phyloP scores from a whole-genome alignment of 495 filamentous ascomycete genomes.

The Penicillium canescens region DNA sequence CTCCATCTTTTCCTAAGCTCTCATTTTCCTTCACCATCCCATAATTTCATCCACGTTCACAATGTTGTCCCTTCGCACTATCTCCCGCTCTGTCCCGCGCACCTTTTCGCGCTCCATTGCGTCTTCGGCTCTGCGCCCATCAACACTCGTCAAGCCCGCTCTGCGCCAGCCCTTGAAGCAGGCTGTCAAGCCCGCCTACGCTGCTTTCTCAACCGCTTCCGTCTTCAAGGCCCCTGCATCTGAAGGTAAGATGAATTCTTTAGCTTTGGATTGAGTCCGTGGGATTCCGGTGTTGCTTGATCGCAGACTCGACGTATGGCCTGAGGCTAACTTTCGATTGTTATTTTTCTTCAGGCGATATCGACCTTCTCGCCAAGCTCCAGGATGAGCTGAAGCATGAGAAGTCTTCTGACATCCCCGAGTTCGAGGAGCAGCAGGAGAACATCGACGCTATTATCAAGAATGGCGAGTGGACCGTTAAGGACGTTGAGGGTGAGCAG shows the following conservation, averaged over 20 bases:
- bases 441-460: conserved; percentile 75
- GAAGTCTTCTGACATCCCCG: conserved; percentile 39
- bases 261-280: not conserved
- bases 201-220: conserved; percentile 73
- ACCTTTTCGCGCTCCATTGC: conserved; percentile 60
- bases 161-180: conserved; percentile 52
- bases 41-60: conserved; percentile 34
- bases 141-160: conserved; percentile 43
- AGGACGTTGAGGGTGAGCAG: conserved; percentile 79
- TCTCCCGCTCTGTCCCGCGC: conserved; percentile 72
- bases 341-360: conserved; percentile 36
- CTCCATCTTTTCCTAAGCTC: conserved; percentile 19
- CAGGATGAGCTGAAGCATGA: conserved; percentile 51
- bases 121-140: conserved; percentile 49
- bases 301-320: not conserved
- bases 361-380: conserved; percentile 50
- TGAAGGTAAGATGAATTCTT: conserved; percentile 46
- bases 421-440: conserved; percentile 58
- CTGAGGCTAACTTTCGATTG: conserved; percentile 9
- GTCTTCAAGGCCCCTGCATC: conserved; percentile 56
- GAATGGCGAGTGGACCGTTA: conserved; percentile 69
- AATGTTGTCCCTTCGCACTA: conserved; percentile 76
- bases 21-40: conserved; percentile 19
- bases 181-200: conserved; percentile 54
- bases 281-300: not conserved